Conservation (phyloP, 2,329 filamentous ascomycete genomes). For the Aspergillus brasiliensis region DNA sequence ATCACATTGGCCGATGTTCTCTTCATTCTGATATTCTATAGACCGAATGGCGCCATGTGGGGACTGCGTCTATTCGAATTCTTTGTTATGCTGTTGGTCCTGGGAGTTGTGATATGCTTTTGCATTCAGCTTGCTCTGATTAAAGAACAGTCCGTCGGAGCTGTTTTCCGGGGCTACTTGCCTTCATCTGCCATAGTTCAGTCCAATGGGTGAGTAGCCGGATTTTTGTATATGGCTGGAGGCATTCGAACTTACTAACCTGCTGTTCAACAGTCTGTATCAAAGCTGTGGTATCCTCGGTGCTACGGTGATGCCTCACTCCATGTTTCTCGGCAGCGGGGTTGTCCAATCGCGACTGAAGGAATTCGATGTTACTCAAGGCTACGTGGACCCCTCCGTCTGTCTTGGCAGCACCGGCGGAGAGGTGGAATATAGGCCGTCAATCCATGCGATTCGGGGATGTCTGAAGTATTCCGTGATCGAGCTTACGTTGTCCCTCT, state of each 20-base stretch:
- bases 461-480: constrained; percentile 73
- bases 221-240: not conserved
- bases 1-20: constrained; percentile 60
- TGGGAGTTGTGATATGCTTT: constrained; percentile 60
- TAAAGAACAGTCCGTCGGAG: constrained; percentile 50
- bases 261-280: constrained; percentile 47
- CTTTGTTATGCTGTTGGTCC: constrained; percentile 56
- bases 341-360: constrained; percentile 58
- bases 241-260: constrained; percentile 9
- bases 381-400: constrained; percentile 36
- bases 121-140: constrained; percentile 60
- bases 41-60: constrained; percentile 54
- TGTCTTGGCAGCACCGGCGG: constrained; percentile 42
- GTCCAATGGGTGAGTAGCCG: constrained; percentile 49
- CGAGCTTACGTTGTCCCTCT: constrained; percentile 71
- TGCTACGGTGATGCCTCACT: constrained; percentile 63
- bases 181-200: constrained; percentile 56
- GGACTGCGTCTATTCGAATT: constrained; percentile 56
- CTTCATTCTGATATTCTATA: constrained; percentile 59
- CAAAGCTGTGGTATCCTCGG: constrained; percentile 57
- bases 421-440: constrained; percentile 68
- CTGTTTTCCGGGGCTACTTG: constrained; percentile 58
- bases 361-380: constrained; percentile 49
- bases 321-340: constrained; percentile 59
- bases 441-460: constrained; percentile 69